Conservation (phyloP, 441 rosid genomes). For the Viola pubescens region DNA sequence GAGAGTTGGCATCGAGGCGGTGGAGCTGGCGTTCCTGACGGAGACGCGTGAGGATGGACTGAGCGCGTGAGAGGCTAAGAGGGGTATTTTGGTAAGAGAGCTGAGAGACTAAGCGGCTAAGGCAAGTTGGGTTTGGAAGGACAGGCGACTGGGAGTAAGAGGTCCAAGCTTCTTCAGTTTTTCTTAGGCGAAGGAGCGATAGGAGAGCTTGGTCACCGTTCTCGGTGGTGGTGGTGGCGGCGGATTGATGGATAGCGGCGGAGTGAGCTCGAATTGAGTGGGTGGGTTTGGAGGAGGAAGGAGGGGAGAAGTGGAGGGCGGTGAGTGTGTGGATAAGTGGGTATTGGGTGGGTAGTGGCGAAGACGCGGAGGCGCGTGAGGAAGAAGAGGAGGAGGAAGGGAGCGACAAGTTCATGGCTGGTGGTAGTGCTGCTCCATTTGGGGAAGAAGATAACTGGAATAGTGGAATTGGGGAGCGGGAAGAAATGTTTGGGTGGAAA, state of each 20-base stretch:
- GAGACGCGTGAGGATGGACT: slow-evolving; percentile 86
- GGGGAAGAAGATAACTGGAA: neutral
- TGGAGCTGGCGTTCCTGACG: slow-evolving; percentile 76
- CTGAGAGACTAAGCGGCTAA: slow-evolving; percentile 85
- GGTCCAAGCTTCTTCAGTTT: slow-evolving; percentile 76
- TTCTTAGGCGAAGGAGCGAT: slow-evolving; percentile 60
- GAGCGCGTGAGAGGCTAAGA: slow-evolving; percentile 61
- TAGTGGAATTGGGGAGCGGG: slow-evolving; percentile 15
- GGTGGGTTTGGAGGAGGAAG: slow-evolving; percentile 15
- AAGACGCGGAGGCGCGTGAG: slow-evolving; percentile 2
- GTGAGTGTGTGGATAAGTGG: slow-evolving; percentile 22
- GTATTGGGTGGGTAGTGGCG: slow-evolving; percentile 12
- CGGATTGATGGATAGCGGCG: slow-evolving; percentile 25
- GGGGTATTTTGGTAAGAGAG: slow-evolving; percentile 53
- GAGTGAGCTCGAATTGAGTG: slow-evolving; percentile 27
- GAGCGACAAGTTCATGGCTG: slow-evolving; percentile 29
- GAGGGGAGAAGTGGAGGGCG: slow-evolving; percentile 20
- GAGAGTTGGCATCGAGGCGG: slow-evolving; percentile 86
- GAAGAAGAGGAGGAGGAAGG: slow-evolving; percentile 5
- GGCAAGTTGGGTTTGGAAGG: slow-evolving; percentile 76
- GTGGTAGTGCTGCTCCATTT: slow-evolving; percentile 26
- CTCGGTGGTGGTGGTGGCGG: slow-evolving; percentile 13
- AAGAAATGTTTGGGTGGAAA: slow-evolving; percentile 29
- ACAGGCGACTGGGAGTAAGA: slow-evolving; percentile 42
- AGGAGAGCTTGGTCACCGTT: slow-evolving; percentile 48